These are phyloP conservation scores for Suillus tomentosus DNA, from an alignment of 768 basidiomycete genomes.

Conservation along the genomic window DNA sequence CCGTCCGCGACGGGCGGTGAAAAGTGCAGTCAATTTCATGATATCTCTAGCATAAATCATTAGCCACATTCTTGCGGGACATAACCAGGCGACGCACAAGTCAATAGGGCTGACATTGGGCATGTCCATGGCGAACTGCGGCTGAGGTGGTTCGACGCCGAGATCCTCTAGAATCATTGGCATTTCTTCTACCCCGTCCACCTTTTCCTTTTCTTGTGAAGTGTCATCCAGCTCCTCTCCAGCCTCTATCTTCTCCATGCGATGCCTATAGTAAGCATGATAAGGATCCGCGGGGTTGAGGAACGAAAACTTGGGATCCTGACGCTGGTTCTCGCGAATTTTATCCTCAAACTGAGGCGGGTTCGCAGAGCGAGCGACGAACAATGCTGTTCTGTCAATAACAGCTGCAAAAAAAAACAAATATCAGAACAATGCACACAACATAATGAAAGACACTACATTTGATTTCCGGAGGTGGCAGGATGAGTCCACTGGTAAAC, in stretches of 20 bases:
- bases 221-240: slow-evolving; percentile 73
- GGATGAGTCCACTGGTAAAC: slow-evolving; percentile 85
- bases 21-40: slow-evolving; percentile 94
- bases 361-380: slow-evolving; percentile 92
- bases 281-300: slow-evolving; percentile 96
- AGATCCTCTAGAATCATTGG: slow-evolving; percentile 52
- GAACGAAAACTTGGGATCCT: slow-evolving; percentile 98
- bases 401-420: slow-evolving; percentile 56
- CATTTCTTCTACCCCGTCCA: slow-evolving; percentile 33
- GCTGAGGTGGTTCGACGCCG: slow-evolving; percentile 74
- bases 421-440: slow-evolving; percentile 15
- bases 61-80: slow-evolving; percentile 1
- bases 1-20: slow-evolving; percentile 90
- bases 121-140: slow-evolving; percentile 83
- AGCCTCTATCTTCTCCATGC: slow-evolving; percentile 78
- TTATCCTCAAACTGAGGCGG: slow-evolving; percentile 94
- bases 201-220: slow-evolving; percentile 46
- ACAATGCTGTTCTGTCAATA: slow-evolving; percentile 91
- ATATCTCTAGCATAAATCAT: slow-evolving; percentile 64
- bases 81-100: slow-evolving; percentile 61
- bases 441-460: slow-evolving; percentile 47
- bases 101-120: slow-evolving; percentile 89
- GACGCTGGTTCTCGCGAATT: slow-evolving; percentile 94
- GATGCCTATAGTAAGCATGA: slow-evolving; percentile 96
- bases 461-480: slow-evolving; percentile 96